Conservation (phyloP, 495 filamentous ascomycete species). For the Penicillium paxilli region DNA sequence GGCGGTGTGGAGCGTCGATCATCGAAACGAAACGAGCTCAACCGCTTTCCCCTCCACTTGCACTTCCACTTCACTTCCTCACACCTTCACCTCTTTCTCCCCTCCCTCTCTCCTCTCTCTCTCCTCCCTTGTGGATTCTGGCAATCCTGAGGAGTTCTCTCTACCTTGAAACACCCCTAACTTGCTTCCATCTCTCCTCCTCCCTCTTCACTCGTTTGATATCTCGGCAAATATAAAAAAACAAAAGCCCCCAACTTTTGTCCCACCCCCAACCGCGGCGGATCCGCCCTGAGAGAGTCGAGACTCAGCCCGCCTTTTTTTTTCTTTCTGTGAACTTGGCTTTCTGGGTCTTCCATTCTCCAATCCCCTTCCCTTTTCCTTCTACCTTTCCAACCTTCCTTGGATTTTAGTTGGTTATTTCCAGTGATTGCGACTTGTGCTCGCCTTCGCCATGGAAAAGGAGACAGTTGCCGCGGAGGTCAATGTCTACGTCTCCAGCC, state of each 20-base stretch:
- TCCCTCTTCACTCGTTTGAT: background rate
- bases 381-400: slow-evolving; percentile 1
- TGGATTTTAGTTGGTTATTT: no score
- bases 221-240: background rate
- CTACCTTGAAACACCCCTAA: no score
- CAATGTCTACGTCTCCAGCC: slow-evolving; percentile 45
- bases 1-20: slow-evolving; percentile 33
- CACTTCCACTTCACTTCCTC: no score
- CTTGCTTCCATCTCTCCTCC: background rate
- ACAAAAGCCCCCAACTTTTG: slow-evolving; percentile 1
- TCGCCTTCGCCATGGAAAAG: slow-evolving; percentile 32
- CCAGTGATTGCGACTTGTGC: slow-evolving; percentile 9
- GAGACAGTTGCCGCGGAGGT: slow-evolving; percentile 34
- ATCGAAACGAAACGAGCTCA: slow-evolving; percentile 27
- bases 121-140: slow-evolving; percentile 11
- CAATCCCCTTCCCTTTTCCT: slow-evolving; percentile 24
- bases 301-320: slow-evolving; percentile 28
- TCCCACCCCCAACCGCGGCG: slow-evolving; percentile 15
- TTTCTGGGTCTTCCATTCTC: no score
- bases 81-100: slow-evolving; percentile 4
- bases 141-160: slow-evolving; percentile 16
- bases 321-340: no score
- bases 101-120: slow-evolving; percentile 5
- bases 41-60: slow-evolving; percentile 15
- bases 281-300: slow-evolving; percentile 21